Base-by-base conservation (phyloP, 164 flowering plant species). In the Taxillus chinensis region DNA sequence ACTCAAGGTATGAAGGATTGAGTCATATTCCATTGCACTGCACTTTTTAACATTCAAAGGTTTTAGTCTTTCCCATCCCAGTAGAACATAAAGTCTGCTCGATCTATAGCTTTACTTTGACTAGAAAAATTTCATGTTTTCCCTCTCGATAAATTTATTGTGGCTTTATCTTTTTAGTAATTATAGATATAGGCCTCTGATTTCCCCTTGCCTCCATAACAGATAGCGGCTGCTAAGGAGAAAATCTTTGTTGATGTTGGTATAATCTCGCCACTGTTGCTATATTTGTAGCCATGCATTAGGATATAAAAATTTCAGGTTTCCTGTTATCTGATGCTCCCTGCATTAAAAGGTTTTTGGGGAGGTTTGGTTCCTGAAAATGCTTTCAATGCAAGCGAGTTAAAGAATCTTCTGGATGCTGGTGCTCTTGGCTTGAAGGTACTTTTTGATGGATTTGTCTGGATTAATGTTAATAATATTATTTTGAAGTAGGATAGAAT, bases 401-500 rank as follows among this genome's bases (percentile, higher is more conserved):
- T 95, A 57, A 87, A 89, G 64, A 75, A 75, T 73, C 92, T 95
- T 68, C 73, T 95, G 41, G 67, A 70, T 51, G 90, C 96, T 39
- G 99, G 99, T 61, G 99, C 65, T 77, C 93, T 95, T 61, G 99
- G 99, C 68, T 73, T 95, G 57, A 95, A 95, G 96, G 99, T 95
- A 79, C 59, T 16, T 13, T 17, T 45, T 43, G 11, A 5, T 11
- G 15, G 2, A 41, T n/a, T 42, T 38, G 3, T 17, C 5, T 55
- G 9, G 2, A 27, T n/a, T n/a, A n/a, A n/a, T n/a, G n/a, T n/a
- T n/a, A n/a, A n/a, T n/a, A n/a, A n/a, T n/a, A n/a, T n/a, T n/a
- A n/a, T n/a, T n/a, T n/a, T n/a, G n/a, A 27, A 27, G 27, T 27
- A 27, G 27, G 27, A 27, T 27, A 27, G 27, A 27, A 27, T 27